phyloP scores from a whole-genome alignment of 257 asterid genomes.

The Echium plantagineum region DNA sequence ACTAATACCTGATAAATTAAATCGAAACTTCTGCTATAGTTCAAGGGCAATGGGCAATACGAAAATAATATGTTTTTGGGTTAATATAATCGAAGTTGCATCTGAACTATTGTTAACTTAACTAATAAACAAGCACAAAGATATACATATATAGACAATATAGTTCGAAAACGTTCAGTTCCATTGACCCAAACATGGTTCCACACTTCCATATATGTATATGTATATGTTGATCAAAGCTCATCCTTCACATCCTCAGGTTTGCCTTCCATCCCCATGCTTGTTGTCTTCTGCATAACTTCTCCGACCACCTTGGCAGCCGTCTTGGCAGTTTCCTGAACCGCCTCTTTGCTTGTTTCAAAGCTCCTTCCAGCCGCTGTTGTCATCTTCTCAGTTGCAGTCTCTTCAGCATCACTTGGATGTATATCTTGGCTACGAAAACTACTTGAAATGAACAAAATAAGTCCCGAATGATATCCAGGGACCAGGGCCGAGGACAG shows the following conservation, averaged over 20 bases:
- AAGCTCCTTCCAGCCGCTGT: slow-evolving; percentile 24
- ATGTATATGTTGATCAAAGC: slow-evolving; percentile 6
- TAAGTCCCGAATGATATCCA: background rate
- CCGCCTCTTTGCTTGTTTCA: slow-evolving; percentile 5
- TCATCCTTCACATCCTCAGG: slow-evolving; percentile 4
- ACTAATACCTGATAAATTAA: too few species aligned
- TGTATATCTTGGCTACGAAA: slow-evolving; percentile 12
- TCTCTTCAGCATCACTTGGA: background rate
- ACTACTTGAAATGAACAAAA: slow-evolving; percentile 5
- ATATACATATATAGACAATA: too few species aligned
- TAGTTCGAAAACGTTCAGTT: too few species aligned
- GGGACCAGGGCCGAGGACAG: too few species aligned
- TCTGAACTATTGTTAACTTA: too few species aligned
- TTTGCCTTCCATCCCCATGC: slow-evolving; percentile 5
- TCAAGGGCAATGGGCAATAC: too few species aligned
- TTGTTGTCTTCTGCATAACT: slow-evolving; percentile 13
- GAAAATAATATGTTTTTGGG: too few species aligned
- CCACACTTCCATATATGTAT: too few species aligned
- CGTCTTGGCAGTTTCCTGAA: slow-evolving; percentile 16
- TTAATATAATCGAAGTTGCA: too few species aligned
- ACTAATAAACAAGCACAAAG: too few species aligned
- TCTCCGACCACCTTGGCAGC: slow-evolving; percentile 17
- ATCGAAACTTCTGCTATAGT: too few species aligned
- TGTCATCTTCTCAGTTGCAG: slow-evolving; percentile 14
- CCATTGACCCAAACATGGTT: too few species aligned